Evolutionary conservation across 768 basidiomycete species (phyloP).

Genomic region (Stropharia rugosoannulata): DNA sequence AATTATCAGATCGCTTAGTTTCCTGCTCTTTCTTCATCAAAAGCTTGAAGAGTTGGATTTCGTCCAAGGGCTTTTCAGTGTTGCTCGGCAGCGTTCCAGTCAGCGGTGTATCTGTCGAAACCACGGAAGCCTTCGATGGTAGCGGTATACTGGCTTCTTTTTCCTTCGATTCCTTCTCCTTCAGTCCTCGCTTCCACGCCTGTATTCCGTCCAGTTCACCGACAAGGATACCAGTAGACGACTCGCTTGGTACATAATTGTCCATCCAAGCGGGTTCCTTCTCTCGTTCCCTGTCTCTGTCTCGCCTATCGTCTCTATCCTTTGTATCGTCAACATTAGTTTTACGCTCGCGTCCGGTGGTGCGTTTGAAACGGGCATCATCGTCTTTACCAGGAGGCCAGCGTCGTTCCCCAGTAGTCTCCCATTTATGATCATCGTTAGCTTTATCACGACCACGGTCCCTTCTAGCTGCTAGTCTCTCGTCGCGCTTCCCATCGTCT

Average conservation of each 20-base stretch:
- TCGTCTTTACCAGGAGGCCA: slow-evolving; percentile 70
- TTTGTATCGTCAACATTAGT: slow-evolving; percentile 38
- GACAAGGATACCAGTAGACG: slow-evolving; percentile 62
- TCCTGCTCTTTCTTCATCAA: slow-evolving; percentile 80
- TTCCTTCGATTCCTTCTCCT: slow-evolving; percentile 16
- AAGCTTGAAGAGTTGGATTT: slow-evolving; percentile 81
- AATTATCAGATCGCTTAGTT: slow-evolving; percentile 34
- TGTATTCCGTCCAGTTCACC: slow-evolving; percentile 82
- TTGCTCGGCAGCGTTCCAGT: slow-evolving; percentile 15
- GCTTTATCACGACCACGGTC: slow-evolving; percentile 46
- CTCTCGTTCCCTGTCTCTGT: slow-evolving; percentile 65
- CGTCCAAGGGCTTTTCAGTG: slow-evolving; percentile 56
- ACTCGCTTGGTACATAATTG: slow-evolving; percentile 67
- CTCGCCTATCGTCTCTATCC: slow-evolving; percentile 48
- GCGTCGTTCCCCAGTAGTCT: slow-evolving; percentile 47
- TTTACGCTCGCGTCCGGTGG: slow-evolving; percentile 59
- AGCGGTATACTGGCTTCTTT: slow-evolving; percentile 11
- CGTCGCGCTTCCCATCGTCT: slow-evolving; percentile 81
- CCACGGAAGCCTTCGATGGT: slow-evolving; percentile 4
- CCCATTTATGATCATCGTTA: slow-evolving; percentile 42
- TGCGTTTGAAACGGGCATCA: slow-evolving; percentile 61
- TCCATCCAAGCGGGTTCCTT: slow-evolving; percentile 95
- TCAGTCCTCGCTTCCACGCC: slow-evolving; percentile 79
- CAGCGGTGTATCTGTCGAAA: background rate
- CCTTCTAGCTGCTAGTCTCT: slow-evolving; percentile 64